Percentiles rank a stretch among this genome's conserved stretches.
Evolutionary conservation across 2,329 filamentous ascomycete genomes (phyloP).

Genomic region (Trichoderma cornu-damae): DNA sequence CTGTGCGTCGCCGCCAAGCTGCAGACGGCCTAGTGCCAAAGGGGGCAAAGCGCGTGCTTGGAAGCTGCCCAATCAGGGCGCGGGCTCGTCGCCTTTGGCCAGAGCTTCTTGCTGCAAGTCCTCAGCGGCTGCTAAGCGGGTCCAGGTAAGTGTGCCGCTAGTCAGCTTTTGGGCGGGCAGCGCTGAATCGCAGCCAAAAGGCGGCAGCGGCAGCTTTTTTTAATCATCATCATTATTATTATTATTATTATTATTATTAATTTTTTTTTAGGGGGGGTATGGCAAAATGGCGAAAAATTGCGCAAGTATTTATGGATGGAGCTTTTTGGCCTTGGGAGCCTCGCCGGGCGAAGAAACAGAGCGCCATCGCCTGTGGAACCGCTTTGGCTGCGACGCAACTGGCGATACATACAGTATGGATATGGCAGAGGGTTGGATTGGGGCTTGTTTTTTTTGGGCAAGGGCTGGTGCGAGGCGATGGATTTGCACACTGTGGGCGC

Average conservation of each 20-base stretch:
- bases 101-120: constrained; percentile 10
- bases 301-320: no score
- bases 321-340: constrained; percentile 2
- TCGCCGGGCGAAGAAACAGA: not conserved
- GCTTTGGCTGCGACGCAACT: constrained; percentile 6
- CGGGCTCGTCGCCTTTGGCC: not conserved
- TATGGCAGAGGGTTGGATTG: not conserved
- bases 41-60: constrained; percentile 5
- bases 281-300: no score
- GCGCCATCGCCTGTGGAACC: no score
- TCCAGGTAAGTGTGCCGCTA: not conserved
- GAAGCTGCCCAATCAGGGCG: constrained; percentile 4
- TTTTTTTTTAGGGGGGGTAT: no score
- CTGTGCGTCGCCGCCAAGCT: constrained; percentile 4
- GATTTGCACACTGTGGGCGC: not conserved
- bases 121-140: constrained; percentile 13
- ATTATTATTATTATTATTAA: no score
- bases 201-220: not conserved
- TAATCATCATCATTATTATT: not conserved
- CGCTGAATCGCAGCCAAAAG: no score
- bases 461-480: no score
- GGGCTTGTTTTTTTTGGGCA: no score
- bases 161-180: constrained; percentile 14
- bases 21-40: constrained; percentile 4
- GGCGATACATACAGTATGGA: no score